Base-by-base conservation (phyloP, 768 basidiomycete species). In the Amanita thiersii region DNA sequence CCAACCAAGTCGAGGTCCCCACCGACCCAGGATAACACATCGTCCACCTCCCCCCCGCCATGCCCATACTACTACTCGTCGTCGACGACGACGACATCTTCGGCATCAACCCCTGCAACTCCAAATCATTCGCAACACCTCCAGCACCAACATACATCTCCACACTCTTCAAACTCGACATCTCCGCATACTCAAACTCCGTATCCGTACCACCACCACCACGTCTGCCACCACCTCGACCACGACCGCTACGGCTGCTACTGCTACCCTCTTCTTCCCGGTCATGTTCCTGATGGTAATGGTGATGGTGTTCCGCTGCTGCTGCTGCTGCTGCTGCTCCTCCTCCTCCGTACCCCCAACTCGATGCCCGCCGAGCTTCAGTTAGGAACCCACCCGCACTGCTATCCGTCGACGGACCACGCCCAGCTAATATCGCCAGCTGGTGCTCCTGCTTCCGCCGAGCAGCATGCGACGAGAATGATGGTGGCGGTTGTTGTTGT, bases 261-360 rank as follows among this genome's bases (percentile, higher is more conserved):
- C n/a, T n/a, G n/a, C n/a, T n/a, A n/a, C n/a, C n/a, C n/a, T n/a
- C n/a, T n/a, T n/a, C n/a, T n/a, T n/a, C n/a, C n/a, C n/a, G n/a
- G n/a, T n/a, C n/a, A n/a, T n/a, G n/a, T n/a, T n/a, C n/a, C n/a
- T n/a, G n/a, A n/a, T n/a, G n/a, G n/a, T n/a, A n/a, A n/a, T n/a
- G n/a, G n/a, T n/a, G n/a, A n/a, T n/a, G n/a, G n/a, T n/a, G n/a
- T n/a, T n/a, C n/a, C n/a, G n/a, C n/a, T n/a, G n/a, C n/a, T n/a
- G n/a, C n/a, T n/a, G n/a, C n/a, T n/a, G n/a, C n/a, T n/a, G n/a
- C n/a, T n/a, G n/a, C n/a, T n/a, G n/a, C n/a, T n/a, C n/a, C n/a
- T n/a, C n/a, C n/a, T 60, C 64, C 77, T 14, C 62, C 66, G 37
- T 64, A 63, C 0, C 76, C 79, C 80, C 79, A 81, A 51, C 79